Evolutionary conservation across 345 rosid genomes (phyloP).

Genomic region (Eucalyptus albens): DNA sequence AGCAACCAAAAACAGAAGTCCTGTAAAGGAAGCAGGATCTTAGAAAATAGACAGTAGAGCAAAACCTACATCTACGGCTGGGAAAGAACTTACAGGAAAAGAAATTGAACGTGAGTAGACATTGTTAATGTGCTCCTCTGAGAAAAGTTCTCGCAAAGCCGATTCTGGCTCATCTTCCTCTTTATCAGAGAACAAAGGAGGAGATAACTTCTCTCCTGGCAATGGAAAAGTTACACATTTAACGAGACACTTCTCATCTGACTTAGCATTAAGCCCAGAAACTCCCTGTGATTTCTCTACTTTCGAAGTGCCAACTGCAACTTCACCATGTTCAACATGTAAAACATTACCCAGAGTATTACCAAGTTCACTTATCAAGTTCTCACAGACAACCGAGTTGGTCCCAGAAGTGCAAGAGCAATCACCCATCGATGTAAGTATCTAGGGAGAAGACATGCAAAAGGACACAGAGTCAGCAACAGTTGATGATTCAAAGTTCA

Average conservation of each 20-base stretch:
- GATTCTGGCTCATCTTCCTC: constrained; percentile 17
- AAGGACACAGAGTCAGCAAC: neutral
- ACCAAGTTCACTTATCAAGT: constrained; percentile 18
- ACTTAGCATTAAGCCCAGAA: constrained; percentile 8
- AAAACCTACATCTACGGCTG: neutral
- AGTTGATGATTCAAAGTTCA: neutral
- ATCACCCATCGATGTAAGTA: constrained; percentile 21
- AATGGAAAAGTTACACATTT: constrained; percentile 11
- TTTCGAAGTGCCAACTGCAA: constrained; percentile 2
- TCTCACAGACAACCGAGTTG: neutral
- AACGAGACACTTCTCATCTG: constrained; percentile 1
- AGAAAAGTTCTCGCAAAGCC: constrained; percentile 17
- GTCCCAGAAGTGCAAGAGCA: neutral
- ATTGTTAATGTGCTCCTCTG: constrained; percentile 1
- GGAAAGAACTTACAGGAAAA: neutral
- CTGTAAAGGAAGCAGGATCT: neutral
- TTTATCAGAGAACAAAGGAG: constrained; percentile 7
- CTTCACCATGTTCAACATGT: constrained; percentile 11
- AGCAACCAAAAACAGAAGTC: neutral
- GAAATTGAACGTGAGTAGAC: neutral
- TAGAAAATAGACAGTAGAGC: neutral
- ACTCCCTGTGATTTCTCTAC: constrained; percentile 17
- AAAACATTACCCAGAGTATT: neutral
- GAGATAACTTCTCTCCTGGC: neutral
- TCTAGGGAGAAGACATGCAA: neutral